A percentile compares a stretch with the other conserved stretches of the same genome.
These are phyloP conservation scores for Urochloa ruziziensis DNA, from an alignment of 176 grass and related monocot species.

Conservation along the genomic window DNA sequence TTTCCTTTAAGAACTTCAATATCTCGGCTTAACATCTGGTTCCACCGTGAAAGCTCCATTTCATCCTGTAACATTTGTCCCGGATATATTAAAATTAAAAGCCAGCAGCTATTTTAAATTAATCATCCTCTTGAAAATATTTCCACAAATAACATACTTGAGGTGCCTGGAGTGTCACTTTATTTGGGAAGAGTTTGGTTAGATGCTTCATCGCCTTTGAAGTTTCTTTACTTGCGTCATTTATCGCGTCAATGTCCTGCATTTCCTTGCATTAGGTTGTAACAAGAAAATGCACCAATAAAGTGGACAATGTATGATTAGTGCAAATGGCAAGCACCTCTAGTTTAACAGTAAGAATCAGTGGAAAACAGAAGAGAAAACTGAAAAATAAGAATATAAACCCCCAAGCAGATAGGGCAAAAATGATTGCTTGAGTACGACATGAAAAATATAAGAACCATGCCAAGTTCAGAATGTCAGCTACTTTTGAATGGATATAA, in stretches of 20 bases:
- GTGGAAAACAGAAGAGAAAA: neutral
- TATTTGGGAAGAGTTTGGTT: slow-evolving; percentile 95
- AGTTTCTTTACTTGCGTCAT: slow-evolving; percentile 74
- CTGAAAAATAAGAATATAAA: neutral
- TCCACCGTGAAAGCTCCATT: slow-evolving; percentile 68
- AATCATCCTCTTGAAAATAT: neutral
- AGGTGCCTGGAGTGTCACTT: slow-evolving; percentile 76
- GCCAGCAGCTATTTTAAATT: slow-evolving; percentile 15
- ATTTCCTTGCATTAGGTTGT: slow-evolving; percentile 33
- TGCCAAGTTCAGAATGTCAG: neutral
- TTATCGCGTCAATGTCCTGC: slow-evolving; percentile 63
- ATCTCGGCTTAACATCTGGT: slow-evolving; percentile 74
- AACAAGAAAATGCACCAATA: slow-evolving; percentile 15
- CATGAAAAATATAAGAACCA: neutral
- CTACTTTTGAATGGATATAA: neutral
- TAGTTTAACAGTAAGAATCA: neutral
- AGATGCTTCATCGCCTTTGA: slow-evolving; percentile 77
- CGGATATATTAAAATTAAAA: slow-evolving; percentile 22
- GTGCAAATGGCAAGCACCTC: neutral
- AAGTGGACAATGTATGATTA: slow-evolving; percentile 9
- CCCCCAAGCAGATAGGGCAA: neutral
- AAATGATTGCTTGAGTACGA: neutral
- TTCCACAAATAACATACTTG: slow-evolving; percentile 52
- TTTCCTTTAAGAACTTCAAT: slow-evolving; percentile 86
- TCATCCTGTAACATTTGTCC: slow-evolving; percentile 65